Evolutionary conservation across 179 eudicot genomes (phyloP).

Genomic region (Beta lomatogona): DNA sequence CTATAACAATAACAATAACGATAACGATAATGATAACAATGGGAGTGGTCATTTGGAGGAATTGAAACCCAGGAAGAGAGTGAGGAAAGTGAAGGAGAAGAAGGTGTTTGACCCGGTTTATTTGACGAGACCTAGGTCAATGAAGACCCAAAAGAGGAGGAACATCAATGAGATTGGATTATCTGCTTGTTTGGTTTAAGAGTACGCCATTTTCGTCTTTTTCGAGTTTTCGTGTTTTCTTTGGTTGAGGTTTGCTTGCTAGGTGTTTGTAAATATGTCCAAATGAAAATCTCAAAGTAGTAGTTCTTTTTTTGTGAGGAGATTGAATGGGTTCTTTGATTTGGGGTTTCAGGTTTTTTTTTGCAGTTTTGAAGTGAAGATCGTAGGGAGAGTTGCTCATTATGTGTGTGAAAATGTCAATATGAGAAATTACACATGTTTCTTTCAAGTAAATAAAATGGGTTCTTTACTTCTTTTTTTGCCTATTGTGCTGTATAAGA

Average conservation of each 20-base stretch:
- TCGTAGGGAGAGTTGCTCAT: background rate
- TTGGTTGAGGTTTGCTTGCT: background rate
- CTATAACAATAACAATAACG: background rate
- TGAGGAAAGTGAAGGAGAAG: conserved; percentile 11
- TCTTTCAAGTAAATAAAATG: background rate
- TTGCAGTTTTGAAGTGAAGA: background rate
- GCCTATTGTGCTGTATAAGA: too few relatives aligned
- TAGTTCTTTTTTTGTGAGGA: too few relatives aligned
- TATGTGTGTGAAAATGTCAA: background rate
- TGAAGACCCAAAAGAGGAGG: conserved; percentile 13
- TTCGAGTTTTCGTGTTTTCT: background rate
- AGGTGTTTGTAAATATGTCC: conserved; percentile 13
- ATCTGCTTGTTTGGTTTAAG: background rate
- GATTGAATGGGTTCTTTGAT: too few relatives aligned
- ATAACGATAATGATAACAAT: background rate
- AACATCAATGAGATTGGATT: conserved; percentile 8
- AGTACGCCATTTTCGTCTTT: background rate
- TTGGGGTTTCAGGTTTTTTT: background rate
- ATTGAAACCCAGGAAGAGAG: background rate
- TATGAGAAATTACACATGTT: background rate
- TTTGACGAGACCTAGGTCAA: conserved; percentile 25
- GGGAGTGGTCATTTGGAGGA: background rate
- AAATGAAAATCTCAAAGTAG: background rate
- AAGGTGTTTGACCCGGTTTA: conserved; percentile 25
- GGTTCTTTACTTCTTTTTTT: background rate